Conservation (phyloP, 2,329 filamentous ascomycete genomes). For the Penicillium janthinellum region DNA sequence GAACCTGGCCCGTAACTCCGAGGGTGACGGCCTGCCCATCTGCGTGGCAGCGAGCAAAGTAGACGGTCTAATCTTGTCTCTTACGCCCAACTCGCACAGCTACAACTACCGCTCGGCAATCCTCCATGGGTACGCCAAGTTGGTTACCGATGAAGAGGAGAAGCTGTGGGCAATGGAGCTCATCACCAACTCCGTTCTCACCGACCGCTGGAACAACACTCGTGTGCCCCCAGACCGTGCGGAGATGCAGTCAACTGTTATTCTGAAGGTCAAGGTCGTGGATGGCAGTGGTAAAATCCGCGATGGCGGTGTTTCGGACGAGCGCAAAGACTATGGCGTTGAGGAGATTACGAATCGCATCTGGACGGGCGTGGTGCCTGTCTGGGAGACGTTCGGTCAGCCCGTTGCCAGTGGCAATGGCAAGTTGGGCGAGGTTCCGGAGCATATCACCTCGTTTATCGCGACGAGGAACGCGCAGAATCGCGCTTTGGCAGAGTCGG, state of each 20-base stretch:
- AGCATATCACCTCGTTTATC: conserved; percentile 61
- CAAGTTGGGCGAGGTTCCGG: conserved; percentile 59
- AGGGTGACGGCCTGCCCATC: conserved; percentile 64
- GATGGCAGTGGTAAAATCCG: conserved; percentile 77
- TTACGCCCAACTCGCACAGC: conserved; percentile 78
- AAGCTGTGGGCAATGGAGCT: conserved; percentile 76
- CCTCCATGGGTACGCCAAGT: conserved; percentile 71
- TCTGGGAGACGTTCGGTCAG: conserved; percentile 64
- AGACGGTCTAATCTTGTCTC: conserved; percentile 76
- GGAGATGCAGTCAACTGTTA: conserved; percentile 74
- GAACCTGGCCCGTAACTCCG: conserved; percentile 57
- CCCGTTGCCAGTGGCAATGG: conserved; percentile 65
- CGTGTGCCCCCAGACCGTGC: conserved; percentile 70
- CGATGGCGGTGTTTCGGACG: conserved; percentile 64
- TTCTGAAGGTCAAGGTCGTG: conserved; percentile 68
- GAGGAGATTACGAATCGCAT: conserved; percentile 52
- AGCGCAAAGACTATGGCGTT: conserved; percentile 56
- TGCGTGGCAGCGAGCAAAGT: conserved; percentile 72
- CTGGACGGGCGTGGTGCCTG: conserved; percentile 66
- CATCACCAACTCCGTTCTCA: conserved; percentile 74
- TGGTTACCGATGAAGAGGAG: conserved; percentile 69
- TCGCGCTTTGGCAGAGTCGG: conserved; percentile 44
- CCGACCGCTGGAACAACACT: conserved; percentile 67
- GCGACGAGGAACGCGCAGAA: conserved; percentile 51
- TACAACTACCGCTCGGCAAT: conserved; percentile 85